Evolutionary conservation across 176 grass and related monocot species (phyloP), one percentile per base, ranked within the genome.

Genomic region (Rhynchospora pubera): DNA sequence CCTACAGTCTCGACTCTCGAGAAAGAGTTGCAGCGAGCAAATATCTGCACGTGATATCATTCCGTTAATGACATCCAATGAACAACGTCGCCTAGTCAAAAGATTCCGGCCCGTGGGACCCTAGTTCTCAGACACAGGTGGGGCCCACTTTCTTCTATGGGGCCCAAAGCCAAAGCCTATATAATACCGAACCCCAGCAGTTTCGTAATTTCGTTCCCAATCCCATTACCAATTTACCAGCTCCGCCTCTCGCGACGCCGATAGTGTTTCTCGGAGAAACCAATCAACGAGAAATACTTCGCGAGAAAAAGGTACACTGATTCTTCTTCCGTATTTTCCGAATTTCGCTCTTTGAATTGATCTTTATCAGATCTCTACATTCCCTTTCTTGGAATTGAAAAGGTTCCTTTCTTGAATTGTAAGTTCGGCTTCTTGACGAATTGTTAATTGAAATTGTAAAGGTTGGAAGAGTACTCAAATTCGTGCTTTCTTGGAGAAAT

Each of bases 401-500:
- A 69, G 2, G 22, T 3, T 53, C 22, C 11, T 76, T 76, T 53
- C 47, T 23, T 23, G 68, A 72, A 72, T 51, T 72, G 44, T 22
- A 48, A 72, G 44, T 55, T 22, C 15, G 28, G 71, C 47, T 76
- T 76, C 22, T 76, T 52, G 47, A 76, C 44, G 3, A 55, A 55
- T 56, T 13, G 16, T 28, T 56, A 32, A 77, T 77, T 77, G 14
- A n/a, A 52, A 9, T 30, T 76, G 26, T 12, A 28, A 76, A 46
- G 72, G 47, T 56, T 55, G 2, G 23, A 50, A 77, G 72, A 23
- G 48, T 77, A 43, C 7, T 72, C 8, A 23, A 19, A 48, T 72
- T 72, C 43, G 68, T 77, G 28, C 23, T 77, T 59, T n/a, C 57
- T 47, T 80, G 32, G n/a, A 80, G 32, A 80, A 23, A 80, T 80